phyloP scores from a whole-genome alignment of 2,329 filamentous ascomycete genomes.

The Colletotrichum tabaci region DNA sequence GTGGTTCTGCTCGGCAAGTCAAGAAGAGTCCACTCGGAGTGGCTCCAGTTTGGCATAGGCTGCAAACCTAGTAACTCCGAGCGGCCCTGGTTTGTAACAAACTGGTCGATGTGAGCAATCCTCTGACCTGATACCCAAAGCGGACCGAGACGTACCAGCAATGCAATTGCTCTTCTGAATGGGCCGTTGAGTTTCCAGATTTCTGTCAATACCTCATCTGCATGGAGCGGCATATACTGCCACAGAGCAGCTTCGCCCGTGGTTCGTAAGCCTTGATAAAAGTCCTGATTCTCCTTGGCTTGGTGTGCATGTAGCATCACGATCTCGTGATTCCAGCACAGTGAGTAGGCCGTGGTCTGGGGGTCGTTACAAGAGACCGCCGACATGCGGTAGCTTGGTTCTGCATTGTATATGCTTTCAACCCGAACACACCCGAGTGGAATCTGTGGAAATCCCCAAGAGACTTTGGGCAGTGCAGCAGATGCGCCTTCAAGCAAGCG shows the following conservation, averaged over 20 bases:
- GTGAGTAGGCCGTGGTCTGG: constrained; percentile 14
- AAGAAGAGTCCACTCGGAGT: constrained; percentile 9
- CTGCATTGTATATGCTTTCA: background rate
- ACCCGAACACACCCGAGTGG: background rate
- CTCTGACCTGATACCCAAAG: background rate
- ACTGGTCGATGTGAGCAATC: background rate
- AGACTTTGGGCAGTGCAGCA: background rate
- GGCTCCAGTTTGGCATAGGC: constrained; percentile 6
- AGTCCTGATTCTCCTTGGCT: background rate
- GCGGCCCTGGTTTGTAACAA: constrained; percentile 11
- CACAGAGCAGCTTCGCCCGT: constrained; percentile 12
- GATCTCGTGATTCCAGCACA: constrained; percentile 9
- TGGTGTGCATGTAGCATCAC: constrained; percentile 5
- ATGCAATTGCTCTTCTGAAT: background rate
- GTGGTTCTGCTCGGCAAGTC: background rate
- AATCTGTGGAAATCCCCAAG: background rate
- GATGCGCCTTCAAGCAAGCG: background rate
- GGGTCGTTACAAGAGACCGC: constrained; percentile 6
- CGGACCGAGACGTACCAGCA: constrained; percentile 7
- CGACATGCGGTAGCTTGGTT: constrained; percentile 11
- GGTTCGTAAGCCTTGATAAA: constrained; percentile 2
- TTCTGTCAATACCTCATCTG: constrained; percentile 10
- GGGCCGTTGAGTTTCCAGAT: constrained; percentile 14
- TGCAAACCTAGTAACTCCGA: constrained; percentile 11
- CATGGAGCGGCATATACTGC: constrained; percentile 11